A percentile compares a stretch with the other conserved stretches of the same genome.
Conservation (phyloP, 345 rosid genomes). For the Eucalyptus globulus region DNA sequence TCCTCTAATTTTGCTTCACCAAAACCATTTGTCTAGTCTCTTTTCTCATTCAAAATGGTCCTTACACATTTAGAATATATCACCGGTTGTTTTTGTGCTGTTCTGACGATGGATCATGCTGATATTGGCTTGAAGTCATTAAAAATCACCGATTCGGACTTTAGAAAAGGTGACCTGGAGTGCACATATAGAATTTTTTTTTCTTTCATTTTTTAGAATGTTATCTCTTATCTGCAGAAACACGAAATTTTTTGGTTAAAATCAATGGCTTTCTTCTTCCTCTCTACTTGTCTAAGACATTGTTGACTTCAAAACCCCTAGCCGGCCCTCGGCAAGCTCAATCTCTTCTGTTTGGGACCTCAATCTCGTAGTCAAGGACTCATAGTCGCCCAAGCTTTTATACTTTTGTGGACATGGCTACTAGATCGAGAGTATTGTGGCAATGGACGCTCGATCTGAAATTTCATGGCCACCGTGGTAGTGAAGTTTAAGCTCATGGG, state of each 20-base stretch:
- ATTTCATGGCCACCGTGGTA: neutral
- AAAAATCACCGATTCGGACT: neutral
- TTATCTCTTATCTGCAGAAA: neutral
- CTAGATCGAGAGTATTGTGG: neutral
- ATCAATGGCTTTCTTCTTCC: neutral
- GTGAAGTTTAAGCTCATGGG: neutral
- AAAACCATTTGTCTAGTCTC: neutral
- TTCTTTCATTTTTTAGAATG: neutral
- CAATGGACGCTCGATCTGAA: neutral
- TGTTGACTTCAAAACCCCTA: neutral
- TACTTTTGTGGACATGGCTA: neutral
- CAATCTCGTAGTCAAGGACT: neutral
- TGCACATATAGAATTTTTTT: neutral
- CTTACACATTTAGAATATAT: neutral
- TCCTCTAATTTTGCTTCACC: neutral
- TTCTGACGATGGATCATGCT: neutral
- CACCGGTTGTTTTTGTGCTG: neutral
- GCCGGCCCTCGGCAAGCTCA: neutral
- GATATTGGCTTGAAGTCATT: accelerated
- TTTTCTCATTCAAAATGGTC: neutral
- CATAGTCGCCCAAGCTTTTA: neutral
- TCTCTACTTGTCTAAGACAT: neutral
- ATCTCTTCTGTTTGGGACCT: neutral
- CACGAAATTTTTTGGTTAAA: neutral
- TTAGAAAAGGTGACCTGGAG: neutral